These are phyloP conservation scores for Actinomucor elegans DNA, from an alignment of 371 early-diverging fungal species.

Conservation along the genomic window DNA sequence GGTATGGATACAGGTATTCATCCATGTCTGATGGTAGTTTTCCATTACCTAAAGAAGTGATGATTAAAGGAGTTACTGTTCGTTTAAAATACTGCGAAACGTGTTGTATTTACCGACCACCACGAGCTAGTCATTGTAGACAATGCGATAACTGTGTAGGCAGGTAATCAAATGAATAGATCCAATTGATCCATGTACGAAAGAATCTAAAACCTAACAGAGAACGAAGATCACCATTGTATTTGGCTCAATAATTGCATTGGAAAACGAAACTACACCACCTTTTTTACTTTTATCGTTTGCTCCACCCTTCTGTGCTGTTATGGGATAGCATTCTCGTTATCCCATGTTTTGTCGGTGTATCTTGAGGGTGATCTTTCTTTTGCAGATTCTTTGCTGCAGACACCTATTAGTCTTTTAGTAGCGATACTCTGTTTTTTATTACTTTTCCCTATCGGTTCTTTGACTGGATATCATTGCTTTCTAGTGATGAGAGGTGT, in stretches of 20 bases:
- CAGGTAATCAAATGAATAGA: constrained; percentile 20
- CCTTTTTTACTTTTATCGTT: constrained; percentile 78
- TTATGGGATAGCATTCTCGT: constrained; percentile 58
- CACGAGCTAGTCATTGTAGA: constrained; percentile 86
- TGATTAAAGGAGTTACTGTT: constrained; percentile 60
- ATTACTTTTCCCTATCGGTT: constrained; percentile 64
- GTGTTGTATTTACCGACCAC: constrained; percentile 90
- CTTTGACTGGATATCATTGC: constrained; percentile 76
- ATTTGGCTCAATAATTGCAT: constrained; percentile 95
- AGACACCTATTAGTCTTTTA: constrained; percentile 54
- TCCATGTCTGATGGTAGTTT: constrained; percentile 19
- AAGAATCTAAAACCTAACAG: constrained; percentile 21
- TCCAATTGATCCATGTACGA: not conserved
- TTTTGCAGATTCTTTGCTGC: constrained; percentile 1
- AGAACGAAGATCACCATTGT: constrained; percentile 90
- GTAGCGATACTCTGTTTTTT: constrained; percentile 66
- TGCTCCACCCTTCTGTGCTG: constrained; percentile 53
- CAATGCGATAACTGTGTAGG: constrained; percentile 92
- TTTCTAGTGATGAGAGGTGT: constrained; percentile 70
- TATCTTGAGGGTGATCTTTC: not conserved
- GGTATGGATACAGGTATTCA: constrained; percentile 17
- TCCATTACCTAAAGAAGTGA: constrained; percentile 57
- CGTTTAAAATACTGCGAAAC: constrained; percentile 88
- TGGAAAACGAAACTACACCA: constrained; percentile 88
- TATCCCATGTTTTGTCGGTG: constrained; percentile 50